Conservation (phyloP, 1,284 basidiomycete species). For the Moesziomyces antarcticus region DNA sequence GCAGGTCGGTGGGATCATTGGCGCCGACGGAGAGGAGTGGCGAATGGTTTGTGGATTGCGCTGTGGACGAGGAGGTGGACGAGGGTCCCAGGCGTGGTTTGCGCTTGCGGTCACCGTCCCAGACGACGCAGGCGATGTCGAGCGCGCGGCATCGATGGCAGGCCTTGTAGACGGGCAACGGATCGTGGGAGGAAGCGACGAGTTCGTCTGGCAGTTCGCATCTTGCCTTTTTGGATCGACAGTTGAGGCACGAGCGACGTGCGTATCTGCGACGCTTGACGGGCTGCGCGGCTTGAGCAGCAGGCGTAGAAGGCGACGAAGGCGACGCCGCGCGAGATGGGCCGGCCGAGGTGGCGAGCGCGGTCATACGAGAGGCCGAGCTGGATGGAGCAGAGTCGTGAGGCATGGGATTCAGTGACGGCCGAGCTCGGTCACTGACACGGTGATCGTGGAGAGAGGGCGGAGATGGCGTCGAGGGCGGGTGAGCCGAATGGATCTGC, state of each 20-base stretch:
- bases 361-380: not conserved
- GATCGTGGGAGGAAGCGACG: slow-evolving; percentile 26
- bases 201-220: slow-evolving; percentile 48
- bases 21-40: not conserved
- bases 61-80: not conserved
- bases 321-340: too few species aligned
- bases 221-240: slow-evolving; percentile 45
- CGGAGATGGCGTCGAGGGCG: too few species aligned
- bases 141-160: slow-evolving; percentile 42
- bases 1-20: not conserved
- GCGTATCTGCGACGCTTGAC: slow-evolving; percentile 30
- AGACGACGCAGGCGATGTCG: slow-evolving; percentile 45
- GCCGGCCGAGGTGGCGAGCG: slow-evolving; percentile 1
- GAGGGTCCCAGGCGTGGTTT: slow-evolving; percentile 16
- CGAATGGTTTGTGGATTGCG: not conserved
- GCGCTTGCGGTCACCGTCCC: slow-evolving; percentile 44
- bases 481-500: too few species aligned
- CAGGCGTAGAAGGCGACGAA: too few species aligned
- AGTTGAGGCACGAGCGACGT: slow-evolving; percentile 45
- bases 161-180: slow-evolving; percentile 24
- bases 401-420: too few species aligned
- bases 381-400: too few species aligned
- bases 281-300: slow-evolving; percentile 2
- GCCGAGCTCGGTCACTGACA: too few species aligned
- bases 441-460: too few species aligned